Conservation (phyloP, 2,329 filamentous ascomycete species). For the Pyrenophora teres region DNA sequence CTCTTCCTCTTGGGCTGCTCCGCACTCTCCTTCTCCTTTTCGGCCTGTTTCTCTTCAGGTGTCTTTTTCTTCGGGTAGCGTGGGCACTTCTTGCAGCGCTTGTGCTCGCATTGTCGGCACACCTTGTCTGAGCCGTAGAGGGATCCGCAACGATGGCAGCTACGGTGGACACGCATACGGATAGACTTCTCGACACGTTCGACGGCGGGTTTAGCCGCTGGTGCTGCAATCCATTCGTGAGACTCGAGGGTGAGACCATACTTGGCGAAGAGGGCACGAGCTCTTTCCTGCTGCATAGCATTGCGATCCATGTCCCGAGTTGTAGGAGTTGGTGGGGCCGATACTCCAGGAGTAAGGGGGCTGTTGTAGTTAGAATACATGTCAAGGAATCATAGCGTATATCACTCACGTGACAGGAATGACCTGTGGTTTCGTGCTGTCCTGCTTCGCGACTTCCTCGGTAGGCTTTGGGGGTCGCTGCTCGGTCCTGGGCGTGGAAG, state of each 20-base stretch:
- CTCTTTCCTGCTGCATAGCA: slow-evolving; percentile 47
- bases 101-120: slow-evolving; percentile 78
- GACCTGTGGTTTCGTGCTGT: slow-evolving; percentile 9
- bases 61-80: slow-evolving; percentile 71
- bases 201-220: slow-evolving; percentile 35
- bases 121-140: slow-evolving; percentile 74
- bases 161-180: slow-evolving; percentile 76
- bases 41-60: slow-evolving; percentile 43
- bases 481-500: slow-evolving; percentile 12
- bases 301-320: slow-evolving; percentile 35
- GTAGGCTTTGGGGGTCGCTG: slow-evolving; percentile 1
- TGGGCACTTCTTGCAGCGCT: slow-evolving; percentile 78
- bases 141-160: slow-evolving; percentile 79
- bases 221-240: slow-evolving; percentile 42
- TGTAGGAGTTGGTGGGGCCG: slow-evolving; percentile 15
- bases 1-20: slow-evolving; percentile 56
- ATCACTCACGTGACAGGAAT: slow-evolving; percentile 9
- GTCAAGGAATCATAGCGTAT: not conserved
- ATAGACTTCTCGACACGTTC: slow-evolving; percentile 74
- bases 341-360: slow-evolving; percentile 1
- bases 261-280: slow-evolving; percentile 49
- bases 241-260: slow-evolving; percentile 50
- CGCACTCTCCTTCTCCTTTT: slow-evolving; percentile 31
- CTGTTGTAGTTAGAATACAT: slow-evolving; percentile 7
- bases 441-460: slow-evolving; percentile 7